These are phyloP conservation scores for Inga leiocalycina DNA, from an alignment of 306 rosid genomes.

Conservation along the genomic window DNA sequence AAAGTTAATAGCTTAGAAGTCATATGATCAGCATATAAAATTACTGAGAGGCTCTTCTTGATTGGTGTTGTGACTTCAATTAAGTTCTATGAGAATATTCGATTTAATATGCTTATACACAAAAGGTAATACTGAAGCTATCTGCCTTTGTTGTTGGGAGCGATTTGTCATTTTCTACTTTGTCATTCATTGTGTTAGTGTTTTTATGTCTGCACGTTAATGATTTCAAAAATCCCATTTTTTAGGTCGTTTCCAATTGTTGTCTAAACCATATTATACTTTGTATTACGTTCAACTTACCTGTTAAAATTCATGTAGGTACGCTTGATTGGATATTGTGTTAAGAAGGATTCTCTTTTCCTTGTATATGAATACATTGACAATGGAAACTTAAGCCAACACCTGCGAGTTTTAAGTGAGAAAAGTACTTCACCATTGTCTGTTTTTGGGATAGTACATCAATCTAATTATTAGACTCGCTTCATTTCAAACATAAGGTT, in stretches of 20 bases:
- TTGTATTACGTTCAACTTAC: neutral
- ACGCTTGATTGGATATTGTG: conserved; percentile 93
- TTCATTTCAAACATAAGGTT: neutral
- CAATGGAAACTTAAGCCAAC: conserved; percentile 11
- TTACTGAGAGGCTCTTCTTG: neutral
- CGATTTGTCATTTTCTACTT: neutral
- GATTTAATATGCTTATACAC: neutral
- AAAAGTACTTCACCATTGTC: neutral
- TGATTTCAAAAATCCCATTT: neutral
- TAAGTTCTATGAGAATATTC: neutral
- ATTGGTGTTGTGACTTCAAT: neutral
- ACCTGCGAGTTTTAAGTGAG: conserved; percentile 53
- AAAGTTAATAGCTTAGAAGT: neutral
- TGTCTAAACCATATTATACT: neutral
- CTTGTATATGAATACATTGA: conserved; percentile 32
- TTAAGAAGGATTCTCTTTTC: conserved; percentile 76
- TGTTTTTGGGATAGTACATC: neutral
- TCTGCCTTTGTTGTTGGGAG: conserved; percentile 2
- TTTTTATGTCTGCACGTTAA: neutral
- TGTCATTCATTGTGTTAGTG: neutral
- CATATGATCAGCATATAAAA: neutral
- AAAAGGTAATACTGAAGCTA: neutral
- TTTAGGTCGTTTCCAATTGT: neutral
- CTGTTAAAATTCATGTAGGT: conserved; percentile 52
- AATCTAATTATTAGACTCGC: neutral